phyloP scores from a whole-genome alignment of 1,284 basidiomycete species.

The Cutaneotrichosporon dermatis region DNA sequence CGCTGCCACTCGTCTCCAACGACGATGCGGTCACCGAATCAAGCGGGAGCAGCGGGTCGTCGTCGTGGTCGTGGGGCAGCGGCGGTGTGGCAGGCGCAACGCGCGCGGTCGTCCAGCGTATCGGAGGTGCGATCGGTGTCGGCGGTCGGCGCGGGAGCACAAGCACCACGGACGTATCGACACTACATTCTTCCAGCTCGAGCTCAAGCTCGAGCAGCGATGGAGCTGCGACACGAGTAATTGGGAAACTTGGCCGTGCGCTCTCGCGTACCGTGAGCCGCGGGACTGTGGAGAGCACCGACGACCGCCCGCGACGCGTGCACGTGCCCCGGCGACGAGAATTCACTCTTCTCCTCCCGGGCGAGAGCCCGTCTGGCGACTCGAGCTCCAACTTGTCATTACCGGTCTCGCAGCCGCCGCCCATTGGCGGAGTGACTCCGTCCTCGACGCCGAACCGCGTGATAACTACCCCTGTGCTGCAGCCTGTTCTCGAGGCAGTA shows the following conservation, averaged over 20 bases:
- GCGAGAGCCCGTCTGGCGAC: neutral
- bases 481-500: slow-evolving; percentile 56
- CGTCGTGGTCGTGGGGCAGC: slow-evolving; percentile 33
- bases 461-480: slow-evolving; percentile 58
- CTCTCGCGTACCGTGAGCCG: slow-evolving; percentile 17
- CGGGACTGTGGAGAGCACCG: slow-evolving; percentile 15
- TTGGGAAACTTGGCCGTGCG: slow-evolving; percentile 13
- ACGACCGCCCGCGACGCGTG: slow-evolving; percentile 34
- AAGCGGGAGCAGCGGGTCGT: slow-evolving; percentile 28
- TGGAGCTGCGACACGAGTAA: slow-evolving; percentile 3
- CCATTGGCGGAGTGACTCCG: neutral
- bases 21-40: slow-evolving; percentile 36
- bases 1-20: slow-evolving; percentile 10
- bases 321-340: slow-evolving; percentile 51
- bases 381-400: neutral
- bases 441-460: slow-evolving; percentile 43
- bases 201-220: slow-evolving; percentile 6
- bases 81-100: slow-evolving; percentile 37
- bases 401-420: neutral
- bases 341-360: slow-evolving; percentile 55
- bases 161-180: slow-evolving; percentile 9
- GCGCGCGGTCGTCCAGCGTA: slow-evolving; percentile 38
- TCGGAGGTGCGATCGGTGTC: slow-evolving; percentile 39
- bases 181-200: slow-evolving; percentile 10
- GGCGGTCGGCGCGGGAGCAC: slow-evolving; percentile 32